A percentile compares a stretch with the other conserved stretches of the same genome.
These are phyloP conservation scores for Fusarium ambrosium DNA, from an alignment of 2,329 filamentous ascomycete genomes.

Conservation along the genomic window DNA sequence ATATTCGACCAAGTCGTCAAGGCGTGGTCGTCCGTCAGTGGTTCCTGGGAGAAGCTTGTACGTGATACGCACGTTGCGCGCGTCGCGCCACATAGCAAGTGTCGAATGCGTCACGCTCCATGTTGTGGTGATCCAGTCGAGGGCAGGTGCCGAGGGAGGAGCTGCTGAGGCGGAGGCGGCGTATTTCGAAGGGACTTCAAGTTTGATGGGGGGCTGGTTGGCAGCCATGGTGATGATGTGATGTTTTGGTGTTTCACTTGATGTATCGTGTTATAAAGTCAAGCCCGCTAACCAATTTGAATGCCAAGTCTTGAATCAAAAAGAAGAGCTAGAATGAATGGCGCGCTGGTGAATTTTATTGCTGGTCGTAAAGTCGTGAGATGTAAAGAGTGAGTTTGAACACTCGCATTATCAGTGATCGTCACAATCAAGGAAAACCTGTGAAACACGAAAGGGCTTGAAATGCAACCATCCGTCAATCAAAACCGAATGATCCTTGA, in stretches of 20 bases:
- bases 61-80: constrained; percentile 84
- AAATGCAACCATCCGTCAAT: constrained; percentile 21
- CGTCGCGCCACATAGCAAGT: constrained; percentile 83
- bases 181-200: constrained; percentile 64
- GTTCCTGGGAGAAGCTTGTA: constrained; percentile 70
- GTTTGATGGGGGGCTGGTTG: constrained; percentile 38
- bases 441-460: constrained; percentile 34
- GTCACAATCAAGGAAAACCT: constrained; percentile 12
- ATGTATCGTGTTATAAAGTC: background rate
- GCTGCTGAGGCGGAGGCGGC: constrained; percentile 42
- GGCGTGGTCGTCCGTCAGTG: constrained; percentile 57
- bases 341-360: background rate
- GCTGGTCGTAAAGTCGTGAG: background rate
- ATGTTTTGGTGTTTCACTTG: background rate
- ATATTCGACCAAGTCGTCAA: constrained; percentile 82
- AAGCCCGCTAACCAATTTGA: background rate
- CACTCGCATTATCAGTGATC: background rate
- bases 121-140: constrained; percentile 73
- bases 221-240: constrained; percentile 34
- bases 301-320: background rate
- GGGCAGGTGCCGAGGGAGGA: constrained; percentile 59
- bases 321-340: background rate
- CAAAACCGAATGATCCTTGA: background rate
- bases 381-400: constrained; percentile 14
- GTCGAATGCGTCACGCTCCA: constrained; percentile 84